Percentiles rank a stretch among this genome's conserved stretches.
These are phyloP conservation scores for Amylostereum chailletii DNA, from an alignment of 1,284 basidiomycete genomes.

Conservation along the genomic window DNA sequence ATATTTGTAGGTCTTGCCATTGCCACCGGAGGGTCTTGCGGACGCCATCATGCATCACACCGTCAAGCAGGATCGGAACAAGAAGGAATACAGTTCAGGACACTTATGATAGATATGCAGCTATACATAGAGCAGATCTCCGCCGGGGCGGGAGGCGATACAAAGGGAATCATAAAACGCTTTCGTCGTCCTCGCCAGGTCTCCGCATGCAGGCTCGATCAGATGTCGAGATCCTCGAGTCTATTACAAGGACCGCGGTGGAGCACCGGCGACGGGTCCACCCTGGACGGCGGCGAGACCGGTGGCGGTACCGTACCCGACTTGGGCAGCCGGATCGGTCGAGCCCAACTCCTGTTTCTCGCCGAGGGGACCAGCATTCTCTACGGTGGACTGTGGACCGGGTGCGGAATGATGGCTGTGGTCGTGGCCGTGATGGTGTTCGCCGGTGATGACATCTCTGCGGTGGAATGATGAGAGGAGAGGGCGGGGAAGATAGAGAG, in stretches of 20 bases:
- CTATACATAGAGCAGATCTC: too few relatives aligned
- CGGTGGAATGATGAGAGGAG: not conserved
- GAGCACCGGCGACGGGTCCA: not conserved
- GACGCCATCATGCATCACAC: too few relatives aligned
- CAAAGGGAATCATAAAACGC: too few relatives aligned
- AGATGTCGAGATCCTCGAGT: too few relatives aligned
- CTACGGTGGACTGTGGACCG: not conserved
- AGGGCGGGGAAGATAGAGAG: not conserved
- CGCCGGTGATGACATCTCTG: not conserved
- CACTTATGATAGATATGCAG: too few relatives aligned
- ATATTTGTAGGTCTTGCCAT: too few relatives aligned
- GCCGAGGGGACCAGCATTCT: not conserved
- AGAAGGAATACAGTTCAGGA: too few relatives aligned
- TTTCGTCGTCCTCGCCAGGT: too few relatives aligned
- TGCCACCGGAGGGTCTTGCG: too few relatives aligned
- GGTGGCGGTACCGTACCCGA: not conserved
- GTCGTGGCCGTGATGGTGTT: not conserved
- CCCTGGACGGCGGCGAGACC: not conserved
- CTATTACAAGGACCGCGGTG: not conserved
- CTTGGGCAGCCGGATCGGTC: not conserved
- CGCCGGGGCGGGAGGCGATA: too few relatives aligned
- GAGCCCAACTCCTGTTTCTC: constrained; percentile 1
- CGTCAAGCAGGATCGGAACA: too few relatives aligned
- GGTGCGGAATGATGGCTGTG: not conserved
- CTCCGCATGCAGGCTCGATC: too few relatives aligned